These are phyloP conservation scores for Xylaria curta DNA, from an alignment of 495 filamentous ascomycete species.

Conservation along the genomic window DNA sequence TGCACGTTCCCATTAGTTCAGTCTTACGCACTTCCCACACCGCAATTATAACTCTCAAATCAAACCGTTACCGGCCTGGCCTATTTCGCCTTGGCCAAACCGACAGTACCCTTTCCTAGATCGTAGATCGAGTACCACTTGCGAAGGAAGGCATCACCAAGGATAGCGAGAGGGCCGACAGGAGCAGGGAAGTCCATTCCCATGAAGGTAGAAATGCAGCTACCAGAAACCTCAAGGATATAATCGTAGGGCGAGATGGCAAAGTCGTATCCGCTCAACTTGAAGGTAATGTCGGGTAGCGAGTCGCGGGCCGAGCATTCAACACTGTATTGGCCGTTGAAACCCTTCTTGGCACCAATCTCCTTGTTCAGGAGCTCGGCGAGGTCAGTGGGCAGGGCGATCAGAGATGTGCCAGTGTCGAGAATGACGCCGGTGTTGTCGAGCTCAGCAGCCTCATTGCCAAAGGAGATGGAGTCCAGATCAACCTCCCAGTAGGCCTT, in stretches of 20 bases:
- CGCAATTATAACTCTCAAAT: slow-evolving; percentile 24
- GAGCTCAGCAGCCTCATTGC: slow-evolving; percentile 80
- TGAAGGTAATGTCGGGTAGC: slow-evolving; percentile 89
- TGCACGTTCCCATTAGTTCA: slow-evolving; percentile 11
- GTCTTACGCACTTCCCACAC: slow-evolving; percentile 21
- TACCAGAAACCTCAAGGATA: slow-evolving; percentile 92
- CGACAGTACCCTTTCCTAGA: slow-evolving; percentile 81
- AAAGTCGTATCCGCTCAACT: slow-evolving; percentile 86
- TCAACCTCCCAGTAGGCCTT: slow-evolving; percentile 99
- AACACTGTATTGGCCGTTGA: slow-evolving; percentile 91
- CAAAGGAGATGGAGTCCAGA: slow-evolving; percentile 88
- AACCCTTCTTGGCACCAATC: slow-evolving; percentile 97
- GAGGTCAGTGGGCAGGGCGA: slow-evolving; percentile 89
- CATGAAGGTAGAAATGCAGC: slow-evolving; percentile 97
- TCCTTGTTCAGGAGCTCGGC: slow-evolving; percentile 97
- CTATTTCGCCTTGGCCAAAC: slow-evolving; percentile 83
- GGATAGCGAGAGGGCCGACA: slow-evolving; percentile 89
- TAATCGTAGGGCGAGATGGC: slow-evolving; percentile 90
- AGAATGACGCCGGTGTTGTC: slow-evolving; percentile 95
- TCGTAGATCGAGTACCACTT: slow-evolving; percentile 98
- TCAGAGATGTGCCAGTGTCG: slow-evolving; percentile 98
- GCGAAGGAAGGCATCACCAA: slow-evolving; percentile 97
- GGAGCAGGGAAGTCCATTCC: slow-evolving; percentile 96
- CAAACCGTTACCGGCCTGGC: slow-evolving; percentile 15
- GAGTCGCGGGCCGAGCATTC: slow-evolving; percentile 84